A percentile compares a stretch with the other conserved stretches of the same genome.
Evolutionary conservation across 2,329 filamentous ascomycete genomes (phyloP).

Genomic region (Diaporthe sp.): DNA sequence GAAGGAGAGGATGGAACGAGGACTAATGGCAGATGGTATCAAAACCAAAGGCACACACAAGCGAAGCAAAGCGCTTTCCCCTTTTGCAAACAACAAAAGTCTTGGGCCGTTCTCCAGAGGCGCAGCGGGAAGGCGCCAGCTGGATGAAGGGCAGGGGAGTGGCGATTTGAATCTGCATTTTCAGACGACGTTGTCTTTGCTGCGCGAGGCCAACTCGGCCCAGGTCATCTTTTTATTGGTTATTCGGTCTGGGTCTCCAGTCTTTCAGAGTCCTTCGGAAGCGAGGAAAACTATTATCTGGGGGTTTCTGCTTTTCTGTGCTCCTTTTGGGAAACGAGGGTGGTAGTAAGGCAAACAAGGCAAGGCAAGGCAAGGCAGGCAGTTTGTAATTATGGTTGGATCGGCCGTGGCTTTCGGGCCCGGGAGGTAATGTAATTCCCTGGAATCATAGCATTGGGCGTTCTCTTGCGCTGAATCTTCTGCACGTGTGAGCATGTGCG

Average conservation of each 20-base stretch:
- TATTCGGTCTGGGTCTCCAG: neutral
- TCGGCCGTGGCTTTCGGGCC: conserved; percentile 13
- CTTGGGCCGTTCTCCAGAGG: neutral
- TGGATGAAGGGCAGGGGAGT: neutral
- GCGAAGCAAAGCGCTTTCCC: conserved; percentile 2
- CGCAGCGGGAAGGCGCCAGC: neutral
- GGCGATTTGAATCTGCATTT: conserved; percentile 19
- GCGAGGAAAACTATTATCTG: neutral
- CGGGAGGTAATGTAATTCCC: conserved; percentile 1
- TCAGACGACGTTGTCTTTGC: conserved; percentile 10
- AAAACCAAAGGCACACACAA: neutral
- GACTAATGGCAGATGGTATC: neutral
- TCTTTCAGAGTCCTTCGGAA: neutral
- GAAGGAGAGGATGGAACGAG: neutral
- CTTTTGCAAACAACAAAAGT: neutral
- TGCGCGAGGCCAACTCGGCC: neutral
- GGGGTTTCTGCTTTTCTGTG: neutral
- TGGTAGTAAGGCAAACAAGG: neutral
- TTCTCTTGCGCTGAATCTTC: neutral
- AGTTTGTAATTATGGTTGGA: conserved; percentile 17
- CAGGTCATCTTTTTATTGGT: neutral
- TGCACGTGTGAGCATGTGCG: neutral
- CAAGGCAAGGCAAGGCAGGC: neutral
- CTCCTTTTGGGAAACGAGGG: conserved; percentile 6
- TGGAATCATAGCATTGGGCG: conserved; percentile 25